Base-by-base conservation (phyloP, 2,329 filamentous ascomycete genomes). In the Didymella arachidicola region DNA sequence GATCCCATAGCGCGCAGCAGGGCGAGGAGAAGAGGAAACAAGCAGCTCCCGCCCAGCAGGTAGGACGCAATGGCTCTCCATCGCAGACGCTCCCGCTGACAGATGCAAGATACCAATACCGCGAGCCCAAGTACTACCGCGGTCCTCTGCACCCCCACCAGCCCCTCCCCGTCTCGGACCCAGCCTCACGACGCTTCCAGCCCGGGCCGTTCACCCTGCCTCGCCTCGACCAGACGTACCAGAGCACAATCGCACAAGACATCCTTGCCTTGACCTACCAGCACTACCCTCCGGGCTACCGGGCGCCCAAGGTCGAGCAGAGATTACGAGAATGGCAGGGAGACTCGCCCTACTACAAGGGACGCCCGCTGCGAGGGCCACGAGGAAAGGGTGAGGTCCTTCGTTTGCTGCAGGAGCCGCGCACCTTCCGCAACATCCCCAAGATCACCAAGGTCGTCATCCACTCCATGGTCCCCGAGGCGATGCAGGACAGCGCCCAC, bases 81-180 rank as follows among this genome's bases (percentile, higher is more conserved):
- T 42, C 12, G 41, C 41, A n/a, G 5, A 8, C 22, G 19, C 27
- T 19, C 30, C 5, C 6, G 25, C 53, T 59, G 46, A 67, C 43
- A 49, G 32, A 19, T 14, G 18, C 3, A 62, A 96, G 94, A 84
- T 99, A 98, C 81, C 91, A 96, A 79, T 98, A 90, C 79, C 92
- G 93, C 65, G 89, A 94, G 49, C 95, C 95, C 63, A 95, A 94
- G 81, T 99, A 93, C 84, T 89, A 97, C 78, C 91, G 94, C 72
- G 95, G 95, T 56, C 93, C 93, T 64, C 84, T 98, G 25, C 93
- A 98, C 76, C 95, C 95, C 49, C 88, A 97, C 72, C 92, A 97
- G 80, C 91, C 92, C 59, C 94, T 92, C n/a, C 85, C 88, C 38
- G 86, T 88, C 50, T 95, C 93, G 62, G 91, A 97, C 71, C 93